Evolutionary conservation across 2,329 filamentous ascomycete species (phyloP), one percentile per base, ranked within the genome.

Genomic region (Ophiocordyceps robertsii): DNA sequence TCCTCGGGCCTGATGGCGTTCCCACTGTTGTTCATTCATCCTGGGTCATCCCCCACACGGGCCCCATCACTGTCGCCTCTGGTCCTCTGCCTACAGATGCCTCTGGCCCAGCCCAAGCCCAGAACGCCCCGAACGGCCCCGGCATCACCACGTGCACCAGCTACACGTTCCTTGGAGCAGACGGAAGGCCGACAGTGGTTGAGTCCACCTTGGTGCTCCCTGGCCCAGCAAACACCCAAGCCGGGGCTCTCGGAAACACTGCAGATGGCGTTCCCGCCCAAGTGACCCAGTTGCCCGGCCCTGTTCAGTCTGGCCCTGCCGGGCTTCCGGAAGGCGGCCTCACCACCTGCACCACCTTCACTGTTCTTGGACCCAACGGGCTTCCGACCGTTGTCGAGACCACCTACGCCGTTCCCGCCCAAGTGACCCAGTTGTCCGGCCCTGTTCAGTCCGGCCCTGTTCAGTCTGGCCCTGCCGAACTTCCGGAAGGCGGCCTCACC

Each of bases 151-250:
- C 41, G 7, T 43, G 39, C 29, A 50, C 47, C 32, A 50, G 49
- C 44, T 50, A 43, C 44, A 51, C 49, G 4, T 37, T 49, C 13
- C 44, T 55, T 11, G 59, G 59, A 11, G 21, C 50, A 10, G 38
- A 45, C 12, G 44, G 40, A 11, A 40, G 12, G 7, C 40, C 37
- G 21, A 61, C 56, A 3, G 40, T 56, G 24, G 43, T 58, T 8
- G 56, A 61, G 17, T 52, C 60, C 9, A 59, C 55, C 14, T 54
- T 58, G 51, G 49, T 61, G 17, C 45, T 56, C 13, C 50, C 56
- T 39, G 40, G 38, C 14, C 41, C 52, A 4, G 44, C 42, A 11
- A 39, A 40, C 33, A 36, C 43, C 37, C 30, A 38, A 21, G 43
- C 44, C n/a, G 50, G 48, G 11, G 35, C 38, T 17, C 38, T 42